Percentiles rank a stretch among this genome's conserved stretches.
Evolutionary conservation across 2,329 filamentous ascomycete species (phyloP).

Genomic region (Aureobasidium uvarum): DNA sequence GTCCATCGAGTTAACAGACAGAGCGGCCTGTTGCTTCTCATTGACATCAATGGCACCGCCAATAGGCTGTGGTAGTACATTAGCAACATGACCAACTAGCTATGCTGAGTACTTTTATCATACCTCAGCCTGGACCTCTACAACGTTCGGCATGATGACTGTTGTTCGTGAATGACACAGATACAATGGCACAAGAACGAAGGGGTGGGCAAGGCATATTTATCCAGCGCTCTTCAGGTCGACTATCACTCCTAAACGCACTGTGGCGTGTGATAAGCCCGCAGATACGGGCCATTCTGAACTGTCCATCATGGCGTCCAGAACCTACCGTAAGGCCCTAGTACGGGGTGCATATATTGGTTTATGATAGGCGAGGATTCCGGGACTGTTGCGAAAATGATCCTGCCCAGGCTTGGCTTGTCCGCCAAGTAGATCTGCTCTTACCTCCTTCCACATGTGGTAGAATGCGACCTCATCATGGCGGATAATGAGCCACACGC

Average conservation of each 20-base stretch:
- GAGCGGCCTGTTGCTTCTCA: slow-evolving; percentile 32
- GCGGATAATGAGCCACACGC: slow-evolving; percentile 13
- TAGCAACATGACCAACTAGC: background rate
- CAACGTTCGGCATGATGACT: slow-evolving; percentile 19
- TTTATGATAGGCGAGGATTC: slow-evolving; percentile 15
- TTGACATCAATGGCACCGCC: slow-evolving; percentile 41
- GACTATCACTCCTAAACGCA: background rate
- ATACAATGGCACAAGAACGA: background rate
- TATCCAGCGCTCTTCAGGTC: background rate
- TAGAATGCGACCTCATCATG: slow-evolving; percentile 22
- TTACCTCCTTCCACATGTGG: slow-evolving; percentile 18
- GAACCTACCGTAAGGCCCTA: slow-evolving; percentile 17
- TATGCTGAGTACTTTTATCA: background rate
- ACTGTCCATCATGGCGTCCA: slow-evolving; percentile 18
- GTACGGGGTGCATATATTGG: slow-evolving; percentile 8
- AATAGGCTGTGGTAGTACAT: slow-evolving; percentile 25
- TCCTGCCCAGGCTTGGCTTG: background rate
- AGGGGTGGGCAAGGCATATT: background rate
- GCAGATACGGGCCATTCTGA: slow-evolving; percentile 10
- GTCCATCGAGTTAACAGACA: slow-evolving; percentile 29
- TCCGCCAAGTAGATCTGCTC: background rate
- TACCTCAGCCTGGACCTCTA: slow-evolving; percentile 14
- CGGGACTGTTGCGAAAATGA: slow-evolving; percentile 3
- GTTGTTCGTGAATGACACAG: slow-evolving; percentile 9
- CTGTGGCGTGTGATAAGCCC: slow-evolving; percentile 13